Evolutionary conservation across 345 rosid genomes (phyloP), one percentile per base, ranked within the genome.

Genomic region (Gossypium australe): DNA sequence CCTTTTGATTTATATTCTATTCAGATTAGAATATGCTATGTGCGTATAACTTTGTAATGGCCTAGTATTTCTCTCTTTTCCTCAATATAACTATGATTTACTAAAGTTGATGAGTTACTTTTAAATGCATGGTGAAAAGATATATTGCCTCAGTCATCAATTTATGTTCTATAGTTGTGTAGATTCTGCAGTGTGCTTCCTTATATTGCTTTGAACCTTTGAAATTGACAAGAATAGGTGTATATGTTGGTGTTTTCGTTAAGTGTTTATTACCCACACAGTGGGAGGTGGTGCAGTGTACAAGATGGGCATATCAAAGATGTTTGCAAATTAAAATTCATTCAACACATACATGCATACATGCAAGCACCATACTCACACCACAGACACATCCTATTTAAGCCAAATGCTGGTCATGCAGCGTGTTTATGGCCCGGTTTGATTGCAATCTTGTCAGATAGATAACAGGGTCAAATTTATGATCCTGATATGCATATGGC

Each of bases 1-100:
- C 17, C 73, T 53, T 57, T 27, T 34, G 7, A 45, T 67, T 44
- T 58, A 6, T 38, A 73, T 55, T 77, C 52, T n/a, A 11, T 9
- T 76, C 67, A 34, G 27, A 43, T 70, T 70, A 48, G 43, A 25
- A 27, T 29, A 68, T 48, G 24, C 72, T 68, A 27, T 24, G 12
- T 12, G 41, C 11, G 14, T 43, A 43, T 51, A 51, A 29, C 60
- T 27, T 70, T 65, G 70, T 43, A 20, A 68, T 49, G 9, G 18
- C 22, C 24, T 16, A 27, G 22, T 38, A 27, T 49, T 67, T 47
- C 51, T 67, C 17, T 67, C 57, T 24, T 24, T 18, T 25, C 14
- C n/a, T 67, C 48, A 45, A 3, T 45, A 24, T 67, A 14, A 68
- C 8, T 24, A 12, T 48, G 38, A 25, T 25, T 24, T 48, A 20